phyloP scores from a whole-genome alignment of 2,329 filamentous ascomycete species.

The Aspergillus hortae region DNA sequence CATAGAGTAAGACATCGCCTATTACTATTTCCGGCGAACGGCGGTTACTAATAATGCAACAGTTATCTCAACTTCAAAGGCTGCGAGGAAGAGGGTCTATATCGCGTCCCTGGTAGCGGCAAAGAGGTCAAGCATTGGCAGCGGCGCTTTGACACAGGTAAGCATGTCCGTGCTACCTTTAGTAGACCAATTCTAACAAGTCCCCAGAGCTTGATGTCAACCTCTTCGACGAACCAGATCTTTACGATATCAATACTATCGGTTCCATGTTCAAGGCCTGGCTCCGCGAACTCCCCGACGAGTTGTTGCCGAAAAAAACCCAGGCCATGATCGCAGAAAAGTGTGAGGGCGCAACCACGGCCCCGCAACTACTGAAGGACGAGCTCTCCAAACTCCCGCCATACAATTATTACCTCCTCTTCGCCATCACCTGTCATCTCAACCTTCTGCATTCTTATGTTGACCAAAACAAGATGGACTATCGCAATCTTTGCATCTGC shows the following conservation, averaged over 20 bases:
- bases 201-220: constrained; percentile 78
- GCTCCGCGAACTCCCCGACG: constrained; percentile 90
- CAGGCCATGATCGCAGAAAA: constrained; percentile 78
- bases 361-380: constrained; percentile 82
- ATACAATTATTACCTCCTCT: constrained; percentile 96
- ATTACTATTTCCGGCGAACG: not conserved
- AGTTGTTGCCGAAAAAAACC: constrained; percentile 80
- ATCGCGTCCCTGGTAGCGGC: constrained; percentile 85
- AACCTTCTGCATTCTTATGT: constrained; percentile 87
- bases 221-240: constrained; percentile 77
- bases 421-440: constrained; percentile 94
- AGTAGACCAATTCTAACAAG: not conserved
- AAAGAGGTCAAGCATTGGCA: constrained; percentile 93
- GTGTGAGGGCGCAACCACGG: constrained; percentile 72
- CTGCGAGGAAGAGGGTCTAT: constrained; percentile 88
- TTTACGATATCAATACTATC: constrained; percentile 96
- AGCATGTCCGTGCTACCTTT: constrained; percentile 15
- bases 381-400: constrained; percentile 91
- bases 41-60: constrained; percentile 15
- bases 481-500: constrained; percentile 90
- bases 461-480: constrained; percentile 98
- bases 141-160: constrained; percentile 81
- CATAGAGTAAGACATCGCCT: constrained; percentile 63
- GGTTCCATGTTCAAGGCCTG: constrained; percentile 95
- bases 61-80: constrained; percentile 90